Percentiles rank a stretch among this genome's conserved stretches.
phyloP scores from a whole-genome alignment of 345 rosid species.

The Geranium rotundifolium region DNA sequence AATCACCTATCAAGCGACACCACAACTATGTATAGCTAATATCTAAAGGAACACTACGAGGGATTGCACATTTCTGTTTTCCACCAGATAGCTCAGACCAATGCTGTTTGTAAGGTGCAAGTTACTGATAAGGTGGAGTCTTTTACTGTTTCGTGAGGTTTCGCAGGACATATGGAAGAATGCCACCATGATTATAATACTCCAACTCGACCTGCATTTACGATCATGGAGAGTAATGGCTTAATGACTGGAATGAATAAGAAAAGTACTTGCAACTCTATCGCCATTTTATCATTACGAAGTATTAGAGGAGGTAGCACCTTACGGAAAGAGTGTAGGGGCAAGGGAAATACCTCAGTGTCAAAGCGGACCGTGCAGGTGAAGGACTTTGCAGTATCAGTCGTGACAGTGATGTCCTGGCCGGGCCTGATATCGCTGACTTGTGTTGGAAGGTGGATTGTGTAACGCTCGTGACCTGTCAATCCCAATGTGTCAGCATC shows the following conservation, averaged over 20 bases:
- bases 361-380: not conserved
- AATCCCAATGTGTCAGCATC: slow-evolving; percentile 48
- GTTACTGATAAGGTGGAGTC: not conserved
- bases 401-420: not conserved
- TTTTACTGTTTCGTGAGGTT: not conserved
- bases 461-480: slow-evolving; percentile 50
- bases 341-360: not conserved
- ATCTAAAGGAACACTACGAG: too few species aligned
- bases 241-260: too few species aligned
- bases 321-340: too few species aligned
- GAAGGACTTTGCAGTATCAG: not conserved
- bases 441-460: slow-evolving; percentile 38
- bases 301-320: too few species aligned
- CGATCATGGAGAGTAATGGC: not conserved
- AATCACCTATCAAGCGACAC: too few species aligned
- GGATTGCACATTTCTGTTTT: not conserved
- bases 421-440: not conserved
- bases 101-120: too few species aligned
- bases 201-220: not conserved
- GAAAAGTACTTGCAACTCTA: too few species aligned
- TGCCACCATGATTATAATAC: not conserved
- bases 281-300: too few species aligned
- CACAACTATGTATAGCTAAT: too few species aligned
- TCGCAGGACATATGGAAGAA: not conserved
- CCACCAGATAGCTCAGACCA: not conserved